Base-by-base conservation (phyloP, 495 filamentous ascomycete genomes). In the Podospora conica region DNA sequence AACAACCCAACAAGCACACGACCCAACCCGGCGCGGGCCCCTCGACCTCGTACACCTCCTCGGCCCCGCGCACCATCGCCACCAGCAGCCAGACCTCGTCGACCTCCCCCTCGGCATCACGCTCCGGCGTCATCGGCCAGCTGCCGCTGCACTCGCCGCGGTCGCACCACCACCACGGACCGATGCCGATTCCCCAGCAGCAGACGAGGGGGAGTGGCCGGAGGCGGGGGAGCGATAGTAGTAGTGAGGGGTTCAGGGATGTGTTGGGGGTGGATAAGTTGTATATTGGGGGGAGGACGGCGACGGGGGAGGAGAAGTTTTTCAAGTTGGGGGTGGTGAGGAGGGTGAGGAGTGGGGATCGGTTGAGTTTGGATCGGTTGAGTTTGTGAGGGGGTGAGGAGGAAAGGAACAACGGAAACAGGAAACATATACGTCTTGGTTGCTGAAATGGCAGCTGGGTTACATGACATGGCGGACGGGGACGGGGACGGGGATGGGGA, bases 261-360 rank as follows among this genome's bases (percentile, higher is more conserved):
- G 87, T 87, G 6, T 69, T 88, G 2, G 90, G 90, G 0, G 83
- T 84, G 0, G 93, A 96, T 79, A 82, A 82, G 68, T 92, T 91
- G 88, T 97, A 94, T 76, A 91, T 97, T 61, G 93, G 93, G 3
- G 93, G 93, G 2, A 79, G 89, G 69, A 96, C 91, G 31, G 88
- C 91, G n/a, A 82, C 79, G 1, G 93, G 93, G 5, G 93, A 96
- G 72, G 93, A 97, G 76, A 83, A 87, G 71, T 96, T 93, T 74
- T 96, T 96, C 70, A 88, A 91, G 68, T 73, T 87, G 1, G 84
- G 84, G 22, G 82, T 86, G 11, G 83, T 86, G 53, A 77, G 81
- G 71, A 72, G 85, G 62, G 78, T 85, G 53, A 76, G 80, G 61
- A 87, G 85, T 69, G 78, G 82, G 31, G 85, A 86, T 67, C 70